These are phyloP conservation scores for Hordeum marinum DNA, from an alignment of 176 grass and related monocot genomes.

Conservation along the genomic window DNA sequence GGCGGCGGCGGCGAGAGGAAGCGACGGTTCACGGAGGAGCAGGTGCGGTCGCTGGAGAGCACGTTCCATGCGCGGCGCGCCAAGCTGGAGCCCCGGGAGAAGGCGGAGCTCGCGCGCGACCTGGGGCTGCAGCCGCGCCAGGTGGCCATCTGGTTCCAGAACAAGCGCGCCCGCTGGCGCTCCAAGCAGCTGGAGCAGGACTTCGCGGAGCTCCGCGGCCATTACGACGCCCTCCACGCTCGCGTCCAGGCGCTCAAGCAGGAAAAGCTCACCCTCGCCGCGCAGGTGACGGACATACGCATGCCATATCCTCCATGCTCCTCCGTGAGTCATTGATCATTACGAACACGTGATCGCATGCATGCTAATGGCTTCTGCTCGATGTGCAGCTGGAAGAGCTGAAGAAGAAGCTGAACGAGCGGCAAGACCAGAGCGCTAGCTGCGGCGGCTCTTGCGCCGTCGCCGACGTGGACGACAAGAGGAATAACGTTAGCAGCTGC, in stretches of 20 bases:
- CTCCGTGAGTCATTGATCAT: background rate
- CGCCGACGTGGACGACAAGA: conserved; percentile 11
- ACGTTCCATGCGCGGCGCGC: conserved; percentile 64
- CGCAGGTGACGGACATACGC: conserved; percentile 5
- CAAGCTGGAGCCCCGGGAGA: conserved; percentile 78
- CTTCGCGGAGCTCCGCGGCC: conserved; percentile 50
- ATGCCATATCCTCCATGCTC: no score
- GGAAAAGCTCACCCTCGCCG: conserved; percentile 44
- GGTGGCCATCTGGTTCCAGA: conserved; percentile 99
- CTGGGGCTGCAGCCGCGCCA: conserved; percentile 89
- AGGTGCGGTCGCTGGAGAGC: conserved; percentile 86
- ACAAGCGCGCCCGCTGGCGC: conserved; percentile 84
- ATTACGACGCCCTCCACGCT: conserved; percentile 47
- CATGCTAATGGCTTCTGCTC: background rate
- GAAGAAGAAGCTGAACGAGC: conserved; percentile 18
- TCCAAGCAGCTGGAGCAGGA: conserved; percentile 93
- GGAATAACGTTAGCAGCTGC: background rate
- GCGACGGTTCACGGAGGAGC: conserved; percentile 89
- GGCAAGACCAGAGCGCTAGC: conserved; percentile 29
- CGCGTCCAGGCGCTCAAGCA: conserved; percentile 36
- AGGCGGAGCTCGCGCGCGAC: conserved; percentile 69
- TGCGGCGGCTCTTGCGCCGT: background rate
- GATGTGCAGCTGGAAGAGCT: conserved; percentile 30
- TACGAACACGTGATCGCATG: background rate
- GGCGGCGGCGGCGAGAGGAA: conserved; percentile 39